A percentile compares a stretch with the other conserved stretches of the same genome.
Evolutionary conservation across 2,329 filamentous ascomycete genomes (phyloP).

Genomic region (Neopestalotiopsis sp.): DNA sequence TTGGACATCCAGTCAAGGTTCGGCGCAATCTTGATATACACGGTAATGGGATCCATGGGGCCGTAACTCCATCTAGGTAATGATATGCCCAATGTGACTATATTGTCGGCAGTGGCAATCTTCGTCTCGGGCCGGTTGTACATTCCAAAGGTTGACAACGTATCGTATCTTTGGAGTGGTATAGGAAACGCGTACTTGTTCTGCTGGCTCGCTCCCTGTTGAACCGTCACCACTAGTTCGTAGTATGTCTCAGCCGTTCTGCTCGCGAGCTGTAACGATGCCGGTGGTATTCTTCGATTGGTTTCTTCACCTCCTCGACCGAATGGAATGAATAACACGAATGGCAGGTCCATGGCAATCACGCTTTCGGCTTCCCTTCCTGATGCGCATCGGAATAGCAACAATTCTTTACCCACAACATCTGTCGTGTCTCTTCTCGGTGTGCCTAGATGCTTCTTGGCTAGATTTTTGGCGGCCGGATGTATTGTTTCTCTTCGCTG

Average conservation of each 20-base stretch:
- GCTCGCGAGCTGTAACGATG: constrained; percentile 87
- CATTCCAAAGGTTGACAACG: constrained; percentile 97
- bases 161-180: constrained; percentile 92
- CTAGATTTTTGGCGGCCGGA: constrained; percentile 90
- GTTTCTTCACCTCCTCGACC: constrained; percentile 89
- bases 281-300: constrained; percentile 87
- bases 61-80: constrained; percentile 96
- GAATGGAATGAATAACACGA: constrained; percentile 96
- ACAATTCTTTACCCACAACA: constrained; percentile 93
- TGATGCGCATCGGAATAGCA: constrained; percentile 84
- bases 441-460: constrained; percentile 88
- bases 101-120: constrained; percentile 83
- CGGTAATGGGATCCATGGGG: constrained; percentile 90
- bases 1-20: constrained; percentile 92
- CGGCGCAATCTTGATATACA: constrained; percentile 92
- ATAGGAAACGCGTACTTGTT: constrained; percentile 92
- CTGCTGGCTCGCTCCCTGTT: constrained; percentile 85
- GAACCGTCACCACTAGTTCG: constrained; percentile 93
- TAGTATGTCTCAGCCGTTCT: constrained; percentile 97
- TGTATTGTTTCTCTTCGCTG: constrained; percentile 96
- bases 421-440: constrained; percentile 90
- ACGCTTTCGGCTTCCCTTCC: constrained; percentile 88
- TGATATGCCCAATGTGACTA: constrained; percentile 90
- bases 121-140: constrained; percentile 95
- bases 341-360: constrained; percentile 94